Evolutionary conservation across 805 yeast genomes (phyloP).

Genomic region (Limtongia smithiae): DNA sequence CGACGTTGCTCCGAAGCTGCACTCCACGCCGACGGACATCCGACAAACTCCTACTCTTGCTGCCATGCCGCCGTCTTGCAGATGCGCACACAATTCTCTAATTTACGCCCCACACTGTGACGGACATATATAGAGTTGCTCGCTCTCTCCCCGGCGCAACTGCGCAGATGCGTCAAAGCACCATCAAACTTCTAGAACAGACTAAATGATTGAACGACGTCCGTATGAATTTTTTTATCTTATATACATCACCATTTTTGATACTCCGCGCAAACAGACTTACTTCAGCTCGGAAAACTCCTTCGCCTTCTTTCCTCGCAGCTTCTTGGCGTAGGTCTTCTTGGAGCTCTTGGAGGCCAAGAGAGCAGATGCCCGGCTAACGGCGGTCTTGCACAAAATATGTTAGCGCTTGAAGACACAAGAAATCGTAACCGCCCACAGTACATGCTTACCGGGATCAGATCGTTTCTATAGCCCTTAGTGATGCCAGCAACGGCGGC

Average conservation of each 20-base stretch:
- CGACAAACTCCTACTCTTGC: too few relatives aligned
- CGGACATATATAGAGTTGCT: too few relatives aligned
- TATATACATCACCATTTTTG: background rate
- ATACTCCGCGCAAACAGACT: background rate
- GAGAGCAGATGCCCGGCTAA: constrained; percentile 48
- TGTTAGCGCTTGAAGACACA: background rate
- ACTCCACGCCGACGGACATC: too few relatives aligned
- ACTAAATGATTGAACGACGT: too few relatives aligned
- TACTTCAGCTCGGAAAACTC: constrained; percentile 4
- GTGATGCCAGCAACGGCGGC: constrained; percentile 46
- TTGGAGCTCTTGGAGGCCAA: constrained; percentile 41
- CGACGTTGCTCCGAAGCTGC: too few relatives aligned
- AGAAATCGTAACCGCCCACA: background rate
- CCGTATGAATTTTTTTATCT: background rate
- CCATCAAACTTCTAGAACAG: too few relatives aligned
- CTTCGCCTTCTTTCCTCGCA: constrained; percentile 26
- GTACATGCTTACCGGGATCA: constrained; percentile 30
- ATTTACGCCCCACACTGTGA: too few relatives aligned
- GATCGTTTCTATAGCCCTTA: constrained; percentile 49
- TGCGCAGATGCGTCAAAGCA: too few relatives aligned
- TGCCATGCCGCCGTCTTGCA: too few relatives aligned
- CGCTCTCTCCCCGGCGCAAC: too few relatives aligned
- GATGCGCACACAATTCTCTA: too few relatives aligned
- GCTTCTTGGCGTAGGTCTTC: constrained; percentile 36
- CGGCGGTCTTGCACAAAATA: constrained; percentile 43